Evolutionary conservation across 2,329 filamentous ascomycete species (phyloP), one percentile per base, ranked within the genome.

Genomic region (Calonectria crousiana): DNA sequence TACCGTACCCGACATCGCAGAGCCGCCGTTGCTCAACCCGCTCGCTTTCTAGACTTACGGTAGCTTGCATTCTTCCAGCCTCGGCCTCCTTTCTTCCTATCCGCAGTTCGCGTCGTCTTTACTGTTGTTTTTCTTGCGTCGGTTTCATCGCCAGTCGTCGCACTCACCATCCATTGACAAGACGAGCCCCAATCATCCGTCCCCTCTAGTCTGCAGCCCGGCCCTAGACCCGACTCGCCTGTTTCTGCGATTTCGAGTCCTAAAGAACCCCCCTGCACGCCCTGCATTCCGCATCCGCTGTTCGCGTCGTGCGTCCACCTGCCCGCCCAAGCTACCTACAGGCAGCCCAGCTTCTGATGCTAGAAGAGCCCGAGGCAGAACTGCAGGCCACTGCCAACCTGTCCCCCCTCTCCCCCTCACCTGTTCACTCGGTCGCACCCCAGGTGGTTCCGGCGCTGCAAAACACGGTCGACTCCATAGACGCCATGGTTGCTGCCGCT

Each of bases 361-460:
- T 85, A 81, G 86, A 87, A 74, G 83, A 87, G 73, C 86, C 87
- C 60, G 84, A 81, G 75, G 74, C 79, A 75, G 79, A 88, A 80
- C 80, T 89, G 76, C 86, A 89, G 86, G 89, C 89, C 79, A 86
- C 88, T 78, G 89, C 89, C 84, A 85, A 88, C 82, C 84, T 91
- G 72, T 89, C 86, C 62, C 89, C 89, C 16, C 80, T 90, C 65
- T 90, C 89, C 67, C 89, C 89, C 62, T 84, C 87, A 72, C 85
- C 88, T 72, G 80, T 89, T 73, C 85, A 89, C 76, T 85, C 85
- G 62, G 84, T 87, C 71, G 86, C 87, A 32, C 83, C 88, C 58
- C 82, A 87, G 69, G 84, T 87, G 74, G 86, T 90, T 68, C 88
- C 89, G 38, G 83, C 84, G 32, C 87, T 91, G 72, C 89, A 90